phyloP scores from a whole-genome alignment of 2,329 filamentous ascomycete species.

The Neonectria sp. region DNA sequence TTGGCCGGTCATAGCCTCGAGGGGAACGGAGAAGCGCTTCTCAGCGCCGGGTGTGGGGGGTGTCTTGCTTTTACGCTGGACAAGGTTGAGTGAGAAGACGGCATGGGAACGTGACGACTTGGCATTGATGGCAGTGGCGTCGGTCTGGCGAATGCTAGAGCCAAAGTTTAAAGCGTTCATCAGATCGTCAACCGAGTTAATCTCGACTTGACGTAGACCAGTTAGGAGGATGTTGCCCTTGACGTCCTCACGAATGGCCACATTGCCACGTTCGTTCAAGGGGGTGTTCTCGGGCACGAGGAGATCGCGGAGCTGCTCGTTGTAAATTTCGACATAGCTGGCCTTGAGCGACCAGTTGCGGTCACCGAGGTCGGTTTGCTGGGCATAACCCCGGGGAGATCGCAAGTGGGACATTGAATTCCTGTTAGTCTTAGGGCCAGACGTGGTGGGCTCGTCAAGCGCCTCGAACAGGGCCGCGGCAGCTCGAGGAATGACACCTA shows the following conservation, averaged over 20 bases:
- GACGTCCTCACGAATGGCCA: slow-evolving; percentile 94
- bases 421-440: slow-evolving; percentile 66
- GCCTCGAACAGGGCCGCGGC: slow-evolving; percentile 90
- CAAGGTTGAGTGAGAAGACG: slow-evolving; percentile 94
- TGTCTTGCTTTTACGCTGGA: slow-evolving; percentile 82
- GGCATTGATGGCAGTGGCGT: slow-evolving; percentile 96
- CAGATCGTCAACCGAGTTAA: slow-evolving; percentile 93
- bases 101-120: slow-evolving; percentile 98
- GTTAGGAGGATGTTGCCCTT: slow-evolving; percentile 96
- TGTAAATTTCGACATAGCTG: slow-evolving; percentile 98
- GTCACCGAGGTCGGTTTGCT: slow-evolving; percentile 68
- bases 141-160: slow-evolving; percentile 94
- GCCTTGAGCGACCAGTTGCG: slow-evolving; percentile 93
- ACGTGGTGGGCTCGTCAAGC: slow-evolving; percentile 72
- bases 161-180: slow-evolving; percentile 92
- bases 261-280: slow-evolving; percentile 78
- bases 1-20: slow-evolving; percentile 80
- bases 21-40: slow-evolving; percentile 88
- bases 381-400: slow-evolving; percentile 80
- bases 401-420: slow-evolving; percentile 83
- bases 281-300: slow-evolving; percentile 83
- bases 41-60: slow-evolving; percentile 72
- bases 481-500: slow-evolving; percentile 95
- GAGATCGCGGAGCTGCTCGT: slow-evolving; percentile 93
- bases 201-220: slow-evolving; percentile 87